Percentiles rank a stretch among this genome's conserved stretches.
Conservation (phyloP, 2,329 filamentous ascomycete species). For the Penicillium sp. region DNA sequence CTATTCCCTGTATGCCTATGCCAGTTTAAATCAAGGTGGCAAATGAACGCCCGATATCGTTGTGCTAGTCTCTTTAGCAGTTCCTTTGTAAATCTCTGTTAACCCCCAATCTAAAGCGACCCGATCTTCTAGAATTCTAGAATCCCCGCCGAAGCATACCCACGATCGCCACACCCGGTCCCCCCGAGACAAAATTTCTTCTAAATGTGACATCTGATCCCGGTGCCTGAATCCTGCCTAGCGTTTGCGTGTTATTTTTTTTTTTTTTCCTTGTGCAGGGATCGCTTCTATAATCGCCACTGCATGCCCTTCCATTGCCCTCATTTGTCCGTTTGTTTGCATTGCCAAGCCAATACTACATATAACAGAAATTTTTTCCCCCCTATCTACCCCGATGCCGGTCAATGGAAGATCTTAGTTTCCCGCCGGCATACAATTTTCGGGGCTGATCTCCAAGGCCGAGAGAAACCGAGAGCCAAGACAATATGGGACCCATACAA, state of each 20-base stretch:
- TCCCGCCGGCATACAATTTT: not conserved
- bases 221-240: not conserved
- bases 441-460: not conserved
- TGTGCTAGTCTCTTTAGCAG: too few species aligned
- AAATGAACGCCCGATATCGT: too few species aligned
- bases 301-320: not conserved
- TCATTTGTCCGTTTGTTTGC: not conserved
- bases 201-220: not conserved
- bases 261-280: not conserved
- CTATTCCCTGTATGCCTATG: too few species aligned
- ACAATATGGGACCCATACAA: not conserved
- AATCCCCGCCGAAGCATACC: conserved; percentile 18
- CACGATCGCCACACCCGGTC: conserved; percentile 21
- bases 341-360: not conserved
- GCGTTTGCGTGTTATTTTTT: too few species aligned
- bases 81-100: not conserved
- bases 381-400: not conserved
- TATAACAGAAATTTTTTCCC: not conserved
- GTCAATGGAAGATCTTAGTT: not conserved
- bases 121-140: conserved; percentile 19
- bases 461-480: conserved; percentile 16
- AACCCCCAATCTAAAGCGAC: not conserved
- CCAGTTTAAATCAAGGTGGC: too few species aligned
- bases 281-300: not conserved
- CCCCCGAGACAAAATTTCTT: not conserved